phyloP scores from a whole-genome alignment of 768 basidiomycete species.

The Xerocomellus intermedius region DNA sequence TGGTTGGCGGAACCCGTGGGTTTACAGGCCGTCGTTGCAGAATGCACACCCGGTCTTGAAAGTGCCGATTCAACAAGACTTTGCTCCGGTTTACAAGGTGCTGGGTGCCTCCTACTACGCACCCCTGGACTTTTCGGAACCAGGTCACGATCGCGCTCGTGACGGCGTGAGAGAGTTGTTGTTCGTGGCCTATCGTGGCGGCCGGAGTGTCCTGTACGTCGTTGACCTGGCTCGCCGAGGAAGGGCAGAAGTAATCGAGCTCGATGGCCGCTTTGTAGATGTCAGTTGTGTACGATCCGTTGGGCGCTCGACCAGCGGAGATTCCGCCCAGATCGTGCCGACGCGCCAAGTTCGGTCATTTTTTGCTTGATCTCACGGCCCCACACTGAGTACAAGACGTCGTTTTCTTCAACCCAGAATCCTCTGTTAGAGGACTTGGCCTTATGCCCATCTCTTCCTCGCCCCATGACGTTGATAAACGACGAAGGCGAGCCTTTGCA shows the following conservation, averaged over 20 bases:
- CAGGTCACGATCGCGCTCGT: neutral
- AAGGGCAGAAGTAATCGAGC: neutral
- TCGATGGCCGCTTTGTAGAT: slow-evolving; percentile 3
- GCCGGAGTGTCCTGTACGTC: slow-evolving; percentile 1
- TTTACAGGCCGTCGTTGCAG: neutral
- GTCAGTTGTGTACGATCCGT: slow-evolving; percentile 1
- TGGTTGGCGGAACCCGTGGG: slow-evolving; percentile 5
- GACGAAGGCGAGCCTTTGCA: neutral
- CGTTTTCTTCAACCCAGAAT: neutral
- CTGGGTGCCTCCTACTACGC: slow-evolving; percentile 4
- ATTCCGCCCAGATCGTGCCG: neutral
- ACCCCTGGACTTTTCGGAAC: neutral
- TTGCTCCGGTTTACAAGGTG: slow-evolving; percentile 2
- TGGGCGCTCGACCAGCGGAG: neutral
- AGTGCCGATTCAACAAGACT: neutral
- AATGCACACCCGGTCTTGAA: neutral
- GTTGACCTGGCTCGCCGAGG: neutral
- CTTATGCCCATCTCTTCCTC: neutral
- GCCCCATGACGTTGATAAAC: neutral
- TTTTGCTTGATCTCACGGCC: neutral
- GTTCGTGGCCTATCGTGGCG: slow-evolving; percentile 4
- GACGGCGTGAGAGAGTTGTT: neutral
- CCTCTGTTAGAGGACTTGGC: neutral
- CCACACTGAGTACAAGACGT: neutral
- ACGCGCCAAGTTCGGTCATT: neutral